These are phyloP conservation scores for Naganishia vishniacii DNA, from an alignment of 768 basidiomycete genomes.

Conservation along the genomic window DNA sequence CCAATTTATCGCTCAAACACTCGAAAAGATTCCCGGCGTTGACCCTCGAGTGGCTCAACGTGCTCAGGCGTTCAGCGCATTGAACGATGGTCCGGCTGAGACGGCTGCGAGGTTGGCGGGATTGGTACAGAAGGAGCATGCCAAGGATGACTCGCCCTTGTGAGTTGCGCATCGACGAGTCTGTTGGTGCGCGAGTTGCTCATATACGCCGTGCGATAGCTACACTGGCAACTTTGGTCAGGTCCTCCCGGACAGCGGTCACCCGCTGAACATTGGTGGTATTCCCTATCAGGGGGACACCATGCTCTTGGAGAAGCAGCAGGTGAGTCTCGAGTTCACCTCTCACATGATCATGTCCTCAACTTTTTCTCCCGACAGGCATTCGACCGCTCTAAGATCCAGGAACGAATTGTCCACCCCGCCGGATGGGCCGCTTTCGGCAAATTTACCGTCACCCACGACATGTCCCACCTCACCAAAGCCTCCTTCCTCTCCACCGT, in stretches of 20 bases:
- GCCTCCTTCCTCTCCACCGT: constrained; percentile 39
- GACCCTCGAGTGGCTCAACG: constrained; percentile 42
- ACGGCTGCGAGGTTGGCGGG: constrained; percentile 42
- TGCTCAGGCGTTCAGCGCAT: constrained; percentile 38
- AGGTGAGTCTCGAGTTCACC: constrained; percentile 15
- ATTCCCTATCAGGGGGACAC: constrained; percentile 42
- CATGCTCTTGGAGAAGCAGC: constrained; percentile 45
- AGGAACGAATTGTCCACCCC: constrained; percentile 47
- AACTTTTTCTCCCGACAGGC: constrained; percentile 10
- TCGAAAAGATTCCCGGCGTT: constrained; percentile 39
- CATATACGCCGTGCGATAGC: constrained; percentile 5
- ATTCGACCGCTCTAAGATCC: constrained; percentile 42
- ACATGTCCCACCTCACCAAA: constrained; percentile 42
- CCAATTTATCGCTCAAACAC: constrained; percentile 34
- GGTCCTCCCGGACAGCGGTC: constrained; percentile 39
- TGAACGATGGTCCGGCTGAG: constrained; percentile 44
- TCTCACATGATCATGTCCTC: too few species aligned
- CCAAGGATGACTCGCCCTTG: constrained; percentile 38
- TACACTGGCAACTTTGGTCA: constrained; percentile 46
- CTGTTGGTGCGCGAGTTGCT: too few species aligned
- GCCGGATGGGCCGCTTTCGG: constrained; percentile 30
- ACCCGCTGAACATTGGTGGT: constrained; percentile 43
- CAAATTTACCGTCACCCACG: constrained; percentile 41
- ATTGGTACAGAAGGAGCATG: constrained; percentile 33
- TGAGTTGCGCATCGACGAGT: background rate